Evolutionary conservation across 345 rosid genomes (phyloP).

Genomic region (Brassica juncea): DNA sequence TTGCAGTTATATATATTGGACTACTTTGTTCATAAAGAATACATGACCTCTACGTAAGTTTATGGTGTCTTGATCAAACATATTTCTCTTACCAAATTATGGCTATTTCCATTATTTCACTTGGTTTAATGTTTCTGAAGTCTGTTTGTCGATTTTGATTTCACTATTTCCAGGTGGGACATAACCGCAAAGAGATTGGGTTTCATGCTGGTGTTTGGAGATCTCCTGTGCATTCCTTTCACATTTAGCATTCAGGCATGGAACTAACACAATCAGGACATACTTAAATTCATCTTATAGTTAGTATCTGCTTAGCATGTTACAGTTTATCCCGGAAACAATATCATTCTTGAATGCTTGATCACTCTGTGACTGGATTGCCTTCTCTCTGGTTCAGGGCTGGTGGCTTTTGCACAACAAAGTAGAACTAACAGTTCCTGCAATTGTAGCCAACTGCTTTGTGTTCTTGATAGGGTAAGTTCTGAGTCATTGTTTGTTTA

Average conservation of each 20-base stretch:
- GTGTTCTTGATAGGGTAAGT: slow-evolving; percentile 78
- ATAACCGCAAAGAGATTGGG: slow-evolving; percentile 93
- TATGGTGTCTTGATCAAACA: not conserved
- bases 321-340: not conserved
- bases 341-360: not conserved
- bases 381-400: slow-evolving; percentile 52
- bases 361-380: slow-evolving; percentile 21
- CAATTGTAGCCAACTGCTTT: slow-evolving; percentile 58
- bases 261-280: too few species aligned
- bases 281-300: too few species aligned
- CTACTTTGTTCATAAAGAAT: not conserved
- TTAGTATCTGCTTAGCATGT: not conserved
- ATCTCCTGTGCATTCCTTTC: slow-evolving; percentile 21
- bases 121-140: not conserved
- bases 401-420: slow-evolving; percentile 87
- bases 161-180: slow-evolving; percentile 67
- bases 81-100: not conserved
- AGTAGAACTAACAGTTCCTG: slow-evolving; percentile 63
- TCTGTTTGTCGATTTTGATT: not conserved
- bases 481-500: slow-evolving; percentile 2
- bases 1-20: not conserved
- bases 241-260: not conserved
- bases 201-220: slow-evolving; percentile 96
- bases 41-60: not conserved
- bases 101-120: not conserved